Percentiles rank a stretch among this genome's conserved stretches.
Conservation (phyloP, 345 rosid genomes). For the Pistacia atlantica region DNA sequence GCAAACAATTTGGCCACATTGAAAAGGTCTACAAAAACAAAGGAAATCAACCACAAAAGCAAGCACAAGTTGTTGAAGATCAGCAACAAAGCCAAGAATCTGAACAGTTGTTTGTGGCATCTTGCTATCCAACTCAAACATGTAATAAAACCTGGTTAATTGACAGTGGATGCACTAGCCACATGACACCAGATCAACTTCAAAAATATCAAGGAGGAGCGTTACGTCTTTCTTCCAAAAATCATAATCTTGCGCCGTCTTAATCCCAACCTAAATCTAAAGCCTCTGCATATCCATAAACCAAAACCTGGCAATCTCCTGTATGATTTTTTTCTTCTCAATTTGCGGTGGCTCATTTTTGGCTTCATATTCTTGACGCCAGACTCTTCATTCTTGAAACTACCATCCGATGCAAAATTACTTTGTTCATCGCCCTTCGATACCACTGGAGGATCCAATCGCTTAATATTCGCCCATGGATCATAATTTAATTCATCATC, state of each 20-base stretch:
- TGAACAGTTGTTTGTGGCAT: no score
- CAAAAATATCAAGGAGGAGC: no score
- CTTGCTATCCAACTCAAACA: no score
- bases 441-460: constrained; percentile 1
- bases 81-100: no score
- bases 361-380: constrained; percentile 1
- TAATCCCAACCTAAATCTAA: constrained; percentile 37
- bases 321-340: constrained; percentile 49
- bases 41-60: no score
- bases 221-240: constrained; percentile 37
- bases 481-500: constrained; percentile 30
- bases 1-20: no score
- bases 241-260: constrained; percentile 48
- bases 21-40: no score
- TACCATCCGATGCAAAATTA: constrained; percentile 32
- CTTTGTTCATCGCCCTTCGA: constrained; percentile 9
- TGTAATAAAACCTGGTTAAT: no score
- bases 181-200: no score
- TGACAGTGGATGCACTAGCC: no score
- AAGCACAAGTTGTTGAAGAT: no score
- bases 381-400: constrained; percentile 18
- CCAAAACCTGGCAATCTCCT: constrained; percentile 50
- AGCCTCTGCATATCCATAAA: constrained; percentile 34
- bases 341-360: constrained; percentile 7
- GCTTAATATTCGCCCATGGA: constrained; percentile 45